Conservation (phyloP, 768 basidiomycete genomes). For the Termitomyces sp. region DNA sequence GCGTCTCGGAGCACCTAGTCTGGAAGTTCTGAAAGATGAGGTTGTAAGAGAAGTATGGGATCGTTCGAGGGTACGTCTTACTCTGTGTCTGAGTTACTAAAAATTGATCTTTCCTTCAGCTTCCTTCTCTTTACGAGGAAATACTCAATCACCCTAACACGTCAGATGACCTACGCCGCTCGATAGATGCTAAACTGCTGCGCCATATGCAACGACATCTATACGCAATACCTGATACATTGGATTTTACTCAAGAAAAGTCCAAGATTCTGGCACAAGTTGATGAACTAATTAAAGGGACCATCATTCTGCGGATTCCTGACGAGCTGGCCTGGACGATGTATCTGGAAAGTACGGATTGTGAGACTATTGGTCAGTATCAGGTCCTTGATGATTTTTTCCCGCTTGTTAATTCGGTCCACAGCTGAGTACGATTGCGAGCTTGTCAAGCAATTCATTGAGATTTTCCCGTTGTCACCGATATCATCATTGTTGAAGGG, state of each 20-base stretch:
- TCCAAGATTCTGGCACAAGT: conserved; percentile 53
- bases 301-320: conserved; percentile 68
- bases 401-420: not conserved
- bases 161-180: conserved; percentile 73
- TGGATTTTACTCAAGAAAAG: conserved; percentile 37
- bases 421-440: conserved; percentile 60
- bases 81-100: not conserved
- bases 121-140: conserved; percentile 72
- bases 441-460: conserved; percentile 56
- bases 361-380: conserved; percentile 57
- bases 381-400: conserved; percentile 3
- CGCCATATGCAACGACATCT: conserved; percentile 60
- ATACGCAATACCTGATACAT: conserved; percentile 48
- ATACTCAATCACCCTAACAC: conserved; percentile 80
- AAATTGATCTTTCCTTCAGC: conserved; percentile 32
- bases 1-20: conserved; percentile 65
- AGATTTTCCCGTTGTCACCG: conserved; percentile 58
- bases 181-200: conserved; percentile 74
- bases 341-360: conserved; percentile 72
- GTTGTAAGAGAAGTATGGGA: conserved; percentile 65
- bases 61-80: conserved; percentile 49
- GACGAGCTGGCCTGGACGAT: conserved; percentile 84
- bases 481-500: conserved; percentile 58
- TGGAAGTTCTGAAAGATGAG: conserved; percentile 56
- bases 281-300: conserved; percentile 69